Base-by-base conservation (phyloP, 2,329 filamentous ascomycete species). In the Immersiporthe knoxdaviesiana region DNA sequence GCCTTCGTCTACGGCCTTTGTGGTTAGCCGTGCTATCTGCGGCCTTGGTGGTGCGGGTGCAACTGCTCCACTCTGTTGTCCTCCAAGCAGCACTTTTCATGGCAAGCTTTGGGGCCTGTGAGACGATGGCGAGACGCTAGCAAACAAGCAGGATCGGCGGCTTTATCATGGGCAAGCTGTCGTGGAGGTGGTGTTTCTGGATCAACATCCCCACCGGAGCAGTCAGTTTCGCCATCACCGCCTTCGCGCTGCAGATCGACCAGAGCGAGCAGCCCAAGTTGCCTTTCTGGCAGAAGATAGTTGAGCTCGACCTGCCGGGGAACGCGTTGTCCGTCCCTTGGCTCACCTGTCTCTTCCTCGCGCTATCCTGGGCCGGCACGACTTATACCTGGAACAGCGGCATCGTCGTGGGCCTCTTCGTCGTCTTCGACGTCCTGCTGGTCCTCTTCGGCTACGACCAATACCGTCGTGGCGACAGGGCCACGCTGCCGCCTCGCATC, bases 351-450 rank as follows among this genome's bases (percentile, higher is more conserved):
- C 70, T 81, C 50, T 72, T 83, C 21, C 77, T 82, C 2, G 80
- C 81, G 2, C 73, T 82, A 0, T 79, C 81, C 67, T 82, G 78
- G 76, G 81, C 79, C 32, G 81, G 81, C 3, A 75, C 75, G 21
- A 77, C 74, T 0, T 77, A 81, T 41, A 5, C 77, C 0, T 83
- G 81, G 80, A 74, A 71, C 16, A 69, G 68, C 30, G 71, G 74
- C 8, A 67, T 68, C 3, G 76, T 81, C 16, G 78, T 81, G 44
- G 77, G 77, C 1, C 74, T 76, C 7, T 70, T 81, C 7, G 71
- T 79, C 41, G 75, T 74, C 0, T 69, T 68, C 32, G 44, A 16
- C 2, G 58, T 69, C 27, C 56, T 72, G 3, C 5, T 78, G 3
- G 67, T 74, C 11, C 62, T 73, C 18, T 80, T 81, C 70, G 66